Percentiles rank a stretch among this genome's conserved stretches.
Evolutionary conservation across 2,329 filamentous ascomycete species (phyloP).

Genomic region (Colletotrichum eremochloae): DNA sequence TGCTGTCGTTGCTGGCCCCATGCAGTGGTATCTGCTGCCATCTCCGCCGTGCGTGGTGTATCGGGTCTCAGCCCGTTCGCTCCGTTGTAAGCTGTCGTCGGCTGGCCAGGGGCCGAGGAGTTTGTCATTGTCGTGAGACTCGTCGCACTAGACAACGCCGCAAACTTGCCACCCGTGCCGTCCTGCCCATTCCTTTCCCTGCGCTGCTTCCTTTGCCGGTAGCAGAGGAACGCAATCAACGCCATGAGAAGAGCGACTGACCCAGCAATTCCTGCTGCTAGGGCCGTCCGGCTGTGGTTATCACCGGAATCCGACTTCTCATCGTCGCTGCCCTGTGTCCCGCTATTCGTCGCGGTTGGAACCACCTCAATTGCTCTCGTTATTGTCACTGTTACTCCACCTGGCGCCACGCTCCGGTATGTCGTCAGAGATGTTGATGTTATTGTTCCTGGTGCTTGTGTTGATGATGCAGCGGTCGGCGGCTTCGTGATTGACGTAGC

Average conservation of each 20-base stretch:
- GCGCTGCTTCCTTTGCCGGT: constrained; percentile 25
- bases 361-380: constrained; percentile 26
- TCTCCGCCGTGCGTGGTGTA: constrained; percentile 15
- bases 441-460: constrained; percentile 3
- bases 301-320: not conserved
- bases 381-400: constrained; percentile 36
- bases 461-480: not conserved
- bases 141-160: constrained; percentile 34
- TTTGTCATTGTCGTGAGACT: constrained; percentile 37
- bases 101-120: constrained; percentile 23
- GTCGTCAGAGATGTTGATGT: constrained; percentile 20
- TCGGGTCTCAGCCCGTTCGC: constrained; percentile 2
- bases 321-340: not conserved
- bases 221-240: constrained; percentile 30
- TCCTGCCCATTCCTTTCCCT: constrained; percentile 6
- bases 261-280: constrained; percentile 27
- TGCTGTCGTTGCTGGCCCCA: constrained; percentile 30
- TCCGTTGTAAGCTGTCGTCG: constrained; percentile 25
- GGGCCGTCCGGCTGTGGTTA: not conserved
- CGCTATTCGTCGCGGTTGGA: constrained; percentile 26
- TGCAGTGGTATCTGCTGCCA: constrained; percentile 13
- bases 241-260: constrained; percentile 7
- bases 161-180: constrained; percentile 32
- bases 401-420: constrained; percentile 32
- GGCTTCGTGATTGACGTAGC: constrained; percentile 8